Evolutionary conservation across 306 rosid species (phyloP).

Genomic region (Cercis canadensis): DNA sequence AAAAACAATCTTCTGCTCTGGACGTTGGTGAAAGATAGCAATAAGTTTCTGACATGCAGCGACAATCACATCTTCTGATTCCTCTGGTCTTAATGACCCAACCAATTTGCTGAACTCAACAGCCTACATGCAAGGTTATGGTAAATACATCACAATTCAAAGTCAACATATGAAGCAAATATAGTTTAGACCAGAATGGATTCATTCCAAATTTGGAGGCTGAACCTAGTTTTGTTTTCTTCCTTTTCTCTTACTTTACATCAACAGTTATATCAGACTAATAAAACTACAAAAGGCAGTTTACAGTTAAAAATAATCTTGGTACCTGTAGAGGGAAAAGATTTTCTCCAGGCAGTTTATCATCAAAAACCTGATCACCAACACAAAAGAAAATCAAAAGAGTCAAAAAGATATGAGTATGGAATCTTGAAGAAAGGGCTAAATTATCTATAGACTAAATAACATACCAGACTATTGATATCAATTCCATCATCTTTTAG

Average conservation of each 20-base stretch:
- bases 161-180: constrained; percentile 7
- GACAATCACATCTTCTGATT: constrained; percentile 85
- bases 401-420: constrained; percentile 33
- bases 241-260: too few species aligned
- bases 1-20: constrained; percentile 94
- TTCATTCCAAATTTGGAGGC: too few species aligned
- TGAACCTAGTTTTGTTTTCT: too few species aligned
- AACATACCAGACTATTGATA: constrained; percentile 91
- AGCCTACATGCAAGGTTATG: constrained; percentile 59
- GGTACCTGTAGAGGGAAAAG: constrained; percentile 89
- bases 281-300: background rate
- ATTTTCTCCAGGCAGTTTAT: constrained; percentile 90
- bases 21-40: constrained; percentile 79
- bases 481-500: constrained; percentile 87
- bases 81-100: constrained; percentile 82
- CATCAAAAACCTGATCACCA: constrained; percentile 81
- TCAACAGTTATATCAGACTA: background rate
- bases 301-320: background rate
- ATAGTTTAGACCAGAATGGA: too few species aligned
- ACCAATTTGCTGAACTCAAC: constrained; percentile 94
- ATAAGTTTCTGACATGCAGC: constrained; percentile 90
- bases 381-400: constrained; percentile 5
- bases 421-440: constrained; percentile 19
- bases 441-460: constrained; percentile 11
- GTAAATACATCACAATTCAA: constrained; percentile 39